These are phyloP conservation scores for Aspergillus brunneoviolaceus DNA, from an alignment of 2,329 filamentous ascomycete genomes.

Conservation along the genomic window DNA sequence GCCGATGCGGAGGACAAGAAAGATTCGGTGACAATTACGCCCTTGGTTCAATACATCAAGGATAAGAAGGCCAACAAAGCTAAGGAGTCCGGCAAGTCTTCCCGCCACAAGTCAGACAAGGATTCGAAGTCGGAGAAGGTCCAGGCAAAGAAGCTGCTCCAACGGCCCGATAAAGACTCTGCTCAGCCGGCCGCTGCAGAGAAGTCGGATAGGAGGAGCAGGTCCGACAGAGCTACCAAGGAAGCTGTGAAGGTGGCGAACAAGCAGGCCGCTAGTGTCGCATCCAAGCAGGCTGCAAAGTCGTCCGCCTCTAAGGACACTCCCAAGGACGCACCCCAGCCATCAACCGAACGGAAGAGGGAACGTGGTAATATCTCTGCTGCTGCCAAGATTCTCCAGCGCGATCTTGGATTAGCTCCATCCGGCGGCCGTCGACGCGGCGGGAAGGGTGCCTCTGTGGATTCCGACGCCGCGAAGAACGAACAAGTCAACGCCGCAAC, in stretches of 20 bases:
- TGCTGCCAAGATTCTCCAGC: constrained; percentile 60
- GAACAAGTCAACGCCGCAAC: constrained; percentile 14
- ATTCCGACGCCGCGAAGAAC: constrained; percentile 23
- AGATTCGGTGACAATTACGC: constrained; percentile 75
- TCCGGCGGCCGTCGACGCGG: constrained; percentile 43
- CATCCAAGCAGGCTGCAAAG: constrained; percentile 27
- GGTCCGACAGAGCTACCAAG: constrained; percentile 59
- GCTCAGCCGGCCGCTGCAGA: constrained; percentile 28
- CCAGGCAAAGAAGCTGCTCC: constrained; percentile 44
- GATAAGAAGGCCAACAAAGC: constrained; percentile 84
- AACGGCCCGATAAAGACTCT: constrained; percentile 38
- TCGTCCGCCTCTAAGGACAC: constrained; percentile 15
- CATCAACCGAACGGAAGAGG: constrained; percentile 51
- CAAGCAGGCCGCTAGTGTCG: constrained; percentile 39
- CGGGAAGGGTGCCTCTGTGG: constrained; percentile 32
- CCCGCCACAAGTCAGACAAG: constrained; percentile 42
- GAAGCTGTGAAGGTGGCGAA: constrained; percentile 61
- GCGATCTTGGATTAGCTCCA: constrained; percentile 58
- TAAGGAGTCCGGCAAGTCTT: constrained; percentile 55
- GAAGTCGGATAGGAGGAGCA: constrained; percentile 41
- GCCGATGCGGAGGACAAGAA: constrained; percentile 54
- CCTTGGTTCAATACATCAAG: constrained; percentile 82
- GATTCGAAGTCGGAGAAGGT: constrained; percentile 43
- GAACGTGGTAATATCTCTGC: constrained; percentile 54
- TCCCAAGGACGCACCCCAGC: constrained; percentile 26